Conservation (phyloP, 1,284 basidiomycete species). For the Papiliotrema flavescens region DNA sequence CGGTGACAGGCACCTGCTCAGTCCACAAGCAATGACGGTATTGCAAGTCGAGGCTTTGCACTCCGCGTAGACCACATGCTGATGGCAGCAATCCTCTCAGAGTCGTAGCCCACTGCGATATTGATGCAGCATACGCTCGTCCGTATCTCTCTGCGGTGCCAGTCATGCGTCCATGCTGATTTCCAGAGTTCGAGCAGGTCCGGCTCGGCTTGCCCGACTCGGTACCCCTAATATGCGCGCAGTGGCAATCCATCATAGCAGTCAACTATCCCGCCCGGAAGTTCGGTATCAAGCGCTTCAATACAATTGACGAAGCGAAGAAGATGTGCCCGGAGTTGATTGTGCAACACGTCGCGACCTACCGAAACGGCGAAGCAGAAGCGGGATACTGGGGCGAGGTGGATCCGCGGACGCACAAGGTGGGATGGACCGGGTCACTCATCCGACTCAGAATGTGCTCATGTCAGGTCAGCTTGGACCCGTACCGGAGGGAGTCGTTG, state of each 20-base stretch:
- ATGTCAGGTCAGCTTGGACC: slow-evolving; percentile 81
- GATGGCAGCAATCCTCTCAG: slow-evolving; percentile 42
- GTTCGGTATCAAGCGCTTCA: slow-evolving; percentile 70
- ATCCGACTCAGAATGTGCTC: background rate
- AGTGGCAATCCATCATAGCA: slow-evolving; percentile 87
- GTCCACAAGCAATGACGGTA: slow-evolving; percentile 40
- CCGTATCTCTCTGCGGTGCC: slow-evolving; percentile 13
- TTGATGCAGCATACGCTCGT: slow-evolving; percentile 83
- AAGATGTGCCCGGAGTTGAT: slow-evolving; percentile 79
- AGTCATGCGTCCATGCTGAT: slow-evolving; percentile 10
- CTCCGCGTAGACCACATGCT: background rate
- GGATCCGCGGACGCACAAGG: slow-evolving; percentile 87
- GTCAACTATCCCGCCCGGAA: slow-evolving; percentile 92
- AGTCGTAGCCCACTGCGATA: slow-evolving; percentile 82
- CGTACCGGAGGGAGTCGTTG: slow-evolving; percentile 83
- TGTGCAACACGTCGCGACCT: slow-evolving; percentile 92
- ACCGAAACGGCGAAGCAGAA: slow-evolving; percentile 73
- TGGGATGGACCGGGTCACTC: slow-evolving; percentile 38
- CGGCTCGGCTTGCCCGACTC: slow-evolving; percentile 67
- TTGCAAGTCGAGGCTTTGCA: slow-evolving; percentile 19
- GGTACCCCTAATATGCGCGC: slow-evolving; percentile 81
- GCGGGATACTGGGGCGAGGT: slow-evolving; percentile 86
- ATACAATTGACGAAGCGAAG: slow-evolving; percentile 65
- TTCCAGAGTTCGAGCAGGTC: slow-evolving; percentile 76
- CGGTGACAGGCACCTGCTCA: slow-evolving; percentile 35